A percentile compares a stretch with the other conserved stretches of the same genome.
These are phyloP conservation scores for Populus hybrid DNA, from an alignment of 441 rosid species.

Conservation along the genomic window DNA sequence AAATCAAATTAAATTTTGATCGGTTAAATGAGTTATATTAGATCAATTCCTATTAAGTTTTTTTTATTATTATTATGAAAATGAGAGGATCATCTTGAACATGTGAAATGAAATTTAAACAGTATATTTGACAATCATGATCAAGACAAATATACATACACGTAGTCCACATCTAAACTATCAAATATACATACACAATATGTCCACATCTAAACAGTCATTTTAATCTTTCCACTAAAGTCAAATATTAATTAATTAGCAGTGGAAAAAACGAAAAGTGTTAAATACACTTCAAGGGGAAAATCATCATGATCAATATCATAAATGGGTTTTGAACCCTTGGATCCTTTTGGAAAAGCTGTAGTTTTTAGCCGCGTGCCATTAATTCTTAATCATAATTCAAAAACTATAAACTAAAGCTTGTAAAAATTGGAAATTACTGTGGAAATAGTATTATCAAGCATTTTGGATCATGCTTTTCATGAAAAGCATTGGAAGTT, in stretches of 20 bases:
- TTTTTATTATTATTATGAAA: no score
- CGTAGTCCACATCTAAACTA: neutral
- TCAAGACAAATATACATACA: neutral
- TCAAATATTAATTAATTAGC: neutral
- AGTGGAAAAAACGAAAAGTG: neutral
- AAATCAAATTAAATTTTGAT: no score
- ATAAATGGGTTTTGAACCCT: neutral
- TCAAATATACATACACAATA: neutral
- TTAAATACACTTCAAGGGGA: neutral
- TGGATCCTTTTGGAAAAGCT: neutral
- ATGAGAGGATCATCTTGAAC: no score
- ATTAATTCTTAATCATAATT: no score
- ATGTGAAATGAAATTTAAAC: neutral
- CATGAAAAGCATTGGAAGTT: neutral
- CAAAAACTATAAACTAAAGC: neutral
- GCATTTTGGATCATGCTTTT: neutral
- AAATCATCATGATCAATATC: neutral
- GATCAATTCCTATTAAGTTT: no score
- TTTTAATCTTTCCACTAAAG: neutral
- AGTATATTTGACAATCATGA: neutral
- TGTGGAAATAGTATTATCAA: neutral
- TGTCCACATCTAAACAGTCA: neutral
- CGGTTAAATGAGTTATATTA: rapidly evolving
- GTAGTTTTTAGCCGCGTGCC: no score
- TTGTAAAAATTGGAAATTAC: neutral